A percentile compares a stretch with the other conserved stretches of the same genome.
Conservation (phyloP, 2,329 filamentous ascomycete genomes). For the Harringtonia lauricola region DNA sequence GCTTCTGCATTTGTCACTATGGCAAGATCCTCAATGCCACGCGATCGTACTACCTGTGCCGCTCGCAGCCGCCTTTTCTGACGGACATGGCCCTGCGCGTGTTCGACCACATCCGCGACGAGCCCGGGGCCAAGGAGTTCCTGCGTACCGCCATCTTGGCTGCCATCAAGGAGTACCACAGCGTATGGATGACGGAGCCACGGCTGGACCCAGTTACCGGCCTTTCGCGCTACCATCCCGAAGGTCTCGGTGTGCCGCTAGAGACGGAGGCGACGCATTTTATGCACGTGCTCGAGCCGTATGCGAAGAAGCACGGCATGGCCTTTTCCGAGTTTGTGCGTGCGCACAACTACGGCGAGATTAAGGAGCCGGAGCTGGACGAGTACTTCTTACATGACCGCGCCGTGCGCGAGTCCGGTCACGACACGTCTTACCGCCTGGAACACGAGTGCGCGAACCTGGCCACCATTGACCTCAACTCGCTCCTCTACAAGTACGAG, state of each 20-base stretch:
- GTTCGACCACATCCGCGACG: conserved; percentile 85
- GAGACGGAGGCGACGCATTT: conserved; percentile 88
- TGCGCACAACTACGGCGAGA: conserved; percentile 70
- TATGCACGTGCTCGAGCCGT: conserved; percentile 69
- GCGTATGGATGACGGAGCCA: conserved; percentile 72
- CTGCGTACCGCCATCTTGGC: conserved; percentile 70
- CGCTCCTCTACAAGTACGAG: conserved; percentile 93
- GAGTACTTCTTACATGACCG: conserved; percentile 95
- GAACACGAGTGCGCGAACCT: conserved; percentile 80
- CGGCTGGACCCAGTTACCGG: conserved; percentile 68
- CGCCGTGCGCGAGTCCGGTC: conserved; percentile 89
- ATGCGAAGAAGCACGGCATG: conserved; percentile 75
- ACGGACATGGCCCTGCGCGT: conserved; percentile 95
- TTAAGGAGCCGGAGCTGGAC: conserved; percentile 80
- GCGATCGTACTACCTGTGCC: conserved; percentile 85
- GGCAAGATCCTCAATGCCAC: conserved; percentile 98
- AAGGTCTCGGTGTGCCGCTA: conserved; percentile 76
- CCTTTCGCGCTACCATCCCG: conserved; percentile 73
- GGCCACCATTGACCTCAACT: conserved; percentile 91
- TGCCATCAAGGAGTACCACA: conserved; percentile 94
- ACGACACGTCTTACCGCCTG: conserved; percentile 90
- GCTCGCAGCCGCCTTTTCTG: conserved; percentile 91
- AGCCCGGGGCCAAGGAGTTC: conserved; percentile 71
- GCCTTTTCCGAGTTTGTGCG: conserved; percentile 73
- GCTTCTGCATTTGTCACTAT: conserved; percentile 97